phyloP scores from a whole-genome alignment of 768 basidiomycete genomes.

The Kwoniella sp. region DNA sequence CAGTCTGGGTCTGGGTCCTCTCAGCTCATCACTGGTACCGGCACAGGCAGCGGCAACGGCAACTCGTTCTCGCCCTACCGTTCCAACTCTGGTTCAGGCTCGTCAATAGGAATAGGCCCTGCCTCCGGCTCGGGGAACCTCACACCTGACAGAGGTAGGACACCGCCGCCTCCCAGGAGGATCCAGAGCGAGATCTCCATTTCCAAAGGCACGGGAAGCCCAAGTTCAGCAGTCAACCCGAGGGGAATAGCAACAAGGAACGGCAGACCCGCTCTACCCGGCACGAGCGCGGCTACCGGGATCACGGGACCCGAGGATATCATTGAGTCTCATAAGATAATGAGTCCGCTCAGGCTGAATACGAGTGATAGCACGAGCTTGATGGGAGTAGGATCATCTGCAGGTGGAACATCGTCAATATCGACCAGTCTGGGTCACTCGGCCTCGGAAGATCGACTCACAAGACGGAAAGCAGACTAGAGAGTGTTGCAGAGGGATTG shows the following conservation, averaged over 20 bases:
- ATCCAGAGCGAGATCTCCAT: constrained; percentile 15
- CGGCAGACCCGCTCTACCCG: constrained; percentile 11
- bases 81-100: constrained; percentile 3
- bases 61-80: background rate
- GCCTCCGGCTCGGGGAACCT: background rate
- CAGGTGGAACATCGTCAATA: background rate
- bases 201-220: background rate
- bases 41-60: no score
- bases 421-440: background rate
- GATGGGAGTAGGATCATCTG: background rate
- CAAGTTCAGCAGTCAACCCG: constrained; percentile 9
- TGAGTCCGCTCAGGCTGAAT: constrained; percentile 3
- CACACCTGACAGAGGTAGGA: constrained; percentile 9
- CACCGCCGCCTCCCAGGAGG: constrained; percentile 25
- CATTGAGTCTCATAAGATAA: constrained; percentile 12
- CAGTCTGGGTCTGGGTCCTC: background rate
- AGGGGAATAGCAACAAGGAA: constrained; percentile 30
- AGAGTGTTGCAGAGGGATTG: no score
- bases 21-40: no score
- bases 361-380: background rate
- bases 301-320: background rate
- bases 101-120: background rate
- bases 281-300: background rate
- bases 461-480: constrained; percentile 19
- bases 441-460: background rate